phyloP scores from a whole-genome alignment of 1,139 yeast species.

The Magnusiomyces magnusii region DNA sequence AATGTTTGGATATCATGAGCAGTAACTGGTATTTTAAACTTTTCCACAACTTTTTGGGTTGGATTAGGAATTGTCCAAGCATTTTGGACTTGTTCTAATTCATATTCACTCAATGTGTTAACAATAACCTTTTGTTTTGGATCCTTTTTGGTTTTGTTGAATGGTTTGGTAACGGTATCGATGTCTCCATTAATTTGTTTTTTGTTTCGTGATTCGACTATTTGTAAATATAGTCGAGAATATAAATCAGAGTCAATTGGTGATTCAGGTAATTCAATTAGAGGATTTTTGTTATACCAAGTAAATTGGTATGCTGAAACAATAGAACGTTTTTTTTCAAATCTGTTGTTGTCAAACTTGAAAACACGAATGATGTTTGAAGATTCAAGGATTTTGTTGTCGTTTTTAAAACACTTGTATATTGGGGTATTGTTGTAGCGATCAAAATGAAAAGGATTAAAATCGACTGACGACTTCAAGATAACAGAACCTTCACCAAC shows the following conservation, averaged over 20 bases:
- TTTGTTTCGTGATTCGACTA: constrained; percentile 11
- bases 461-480: too few relatives aligned
- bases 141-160: not conserved
- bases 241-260: constrained; percentile 11
- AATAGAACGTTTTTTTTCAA: not conserved
- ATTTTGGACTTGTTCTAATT: constrained; percentile 31
- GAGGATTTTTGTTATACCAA: constrained; percentile 2
- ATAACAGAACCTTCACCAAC: too few relatives aligned
- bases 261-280: constrained; percentile 13
- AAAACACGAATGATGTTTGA: constrained; percentile 8
- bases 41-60: constrained; percentile 37
- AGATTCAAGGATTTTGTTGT: too few relatives aligned
- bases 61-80: constrained; percentile 36
- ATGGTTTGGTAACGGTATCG: not conserved
- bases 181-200: not conserved
- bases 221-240: constrained; percentile 9
- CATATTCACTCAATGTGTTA: not conserved
- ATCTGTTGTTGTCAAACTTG: constrained; percentile 2
- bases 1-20: constrained; percentile 66
- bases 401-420: too few relatives aligned
- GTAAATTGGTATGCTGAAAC: constrained; percentile 5
- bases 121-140: too few relatives aligned
- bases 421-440: too few relatives aligned
- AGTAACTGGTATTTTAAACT: constrained; percentile 50
- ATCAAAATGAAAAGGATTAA: too few relatives aligned